Evolutionary conservation across 345 rosid genomes (phyloP), one percentile per base, ranked within the genome.

Genomic region (Eucalyptus polybractea): DNA sequence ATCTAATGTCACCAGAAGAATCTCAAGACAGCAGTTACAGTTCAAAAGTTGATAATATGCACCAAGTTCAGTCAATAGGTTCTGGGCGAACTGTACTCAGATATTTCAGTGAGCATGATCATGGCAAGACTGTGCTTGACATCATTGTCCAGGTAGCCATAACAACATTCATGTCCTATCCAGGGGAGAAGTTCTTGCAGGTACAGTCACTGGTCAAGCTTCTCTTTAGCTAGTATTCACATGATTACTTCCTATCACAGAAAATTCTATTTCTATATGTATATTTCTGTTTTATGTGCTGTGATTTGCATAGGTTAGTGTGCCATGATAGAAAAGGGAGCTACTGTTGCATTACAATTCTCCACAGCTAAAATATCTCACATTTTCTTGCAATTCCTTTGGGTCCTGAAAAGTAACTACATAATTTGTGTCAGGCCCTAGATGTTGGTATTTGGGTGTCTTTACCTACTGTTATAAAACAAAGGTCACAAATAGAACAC

Each of bases 171-270:
- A 89, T 95, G 92, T 95, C 98, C 72, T 98, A 97, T 91, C 98
- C 99, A 54, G 99, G 99, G 91, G 99, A 97, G 93, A 98, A 95
- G 62, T 94, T 94, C 93, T 94, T 98, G 95, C 99, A 98, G 99
- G 99, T 98, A 92, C 45, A 76, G 47, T 40, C 15, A 37, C 9
- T 76, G 47, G 14, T 76, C 40, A 76, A 76, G 83, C 47, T 40
- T 76, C 83, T 76, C 27, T 76, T 25, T 40, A 21, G 47, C 83
- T 76, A 40, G 83, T 42, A 21, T 37, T 37, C 27, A 2, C 27
- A 40, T 21, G 29, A 42, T 19, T 25, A 76, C 47, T 76, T 40
- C 15, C 83, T 40, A 76, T 40, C 83, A 21, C 83, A 40, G 47
- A 76, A 76, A 40, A 76, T 37, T 76, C 83, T 21, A 44, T 76